Base-by-base conservation (phyloP, 352 stramenopile species). In the Phytopythium cucurbitacearum region DNA sequence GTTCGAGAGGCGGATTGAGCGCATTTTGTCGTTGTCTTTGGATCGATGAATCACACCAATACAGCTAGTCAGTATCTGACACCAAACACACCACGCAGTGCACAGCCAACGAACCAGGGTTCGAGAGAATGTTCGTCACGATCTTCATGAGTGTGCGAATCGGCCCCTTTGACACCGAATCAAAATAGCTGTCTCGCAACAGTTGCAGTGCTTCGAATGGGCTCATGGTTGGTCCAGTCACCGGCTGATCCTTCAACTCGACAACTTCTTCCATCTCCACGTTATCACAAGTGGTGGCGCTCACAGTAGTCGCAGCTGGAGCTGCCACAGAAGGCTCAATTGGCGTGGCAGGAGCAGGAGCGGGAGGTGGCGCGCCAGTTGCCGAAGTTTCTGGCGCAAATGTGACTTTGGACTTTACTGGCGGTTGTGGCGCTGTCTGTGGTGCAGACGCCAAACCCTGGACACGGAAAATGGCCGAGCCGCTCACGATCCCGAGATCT, bases 391-490 rank as follows among this genome's bases (percentile, higher is more conserved):
- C 21, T 28, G 21, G 21, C 21, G 21, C 35, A 63, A 67, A 59
- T 5, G 60, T 57, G 40, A 71, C 56, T 35, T 51, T 59, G 11
- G 37, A 15, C 35, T 60, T 64, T 9, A 61, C 45, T 15, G 15
- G 3, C 8, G 21, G 21, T 28, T 28, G 21, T 28, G 21, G 21
- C 21, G 21, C 21, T 28, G 21, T 28, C 21, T 28, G 1, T 28
- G 21, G 21, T 28, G 21, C 21, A 28, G 21, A 28, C 21, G 21
- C 1, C 21, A 28, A 28, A 28, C 36, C 36, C 45, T 85, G 75
- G 55, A 94, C 69, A 6, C 83, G 85, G 54, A 95, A 95, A 59
- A 95, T 94, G 15, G 77, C 85, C 36, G 85, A 95, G 6, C 85
- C 85, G 51, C 73, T 89, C 48, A 89, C 33, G 41, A 95, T 80